A percentile compares a stretch with the other conserved stretches of the same genome.
phyloP scores from a whole-genome alignment of 139 green algal species.

The Spirogloea muscicola region DNA sequence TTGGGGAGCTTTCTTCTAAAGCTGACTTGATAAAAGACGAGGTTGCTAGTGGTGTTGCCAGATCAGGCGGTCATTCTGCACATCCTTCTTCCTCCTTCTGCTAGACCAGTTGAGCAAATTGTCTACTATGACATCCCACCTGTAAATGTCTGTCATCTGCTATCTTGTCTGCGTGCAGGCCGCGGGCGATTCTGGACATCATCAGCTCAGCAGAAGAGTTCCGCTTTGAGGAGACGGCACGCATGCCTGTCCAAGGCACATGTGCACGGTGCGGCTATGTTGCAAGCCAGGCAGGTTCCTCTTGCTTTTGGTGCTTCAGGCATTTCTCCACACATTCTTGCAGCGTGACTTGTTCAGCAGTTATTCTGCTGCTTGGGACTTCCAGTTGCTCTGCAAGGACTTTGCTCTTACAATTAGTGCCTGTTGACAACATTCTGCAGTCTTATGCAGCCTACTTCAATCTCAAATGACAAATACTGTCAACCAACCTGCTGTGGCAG shows the following conservation, averaged over 20 bases:
- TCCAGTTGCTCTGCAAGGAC: too few species aligned
- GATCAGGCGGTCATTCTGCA: background rate
- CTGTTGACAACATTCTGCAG: too few species aligned
- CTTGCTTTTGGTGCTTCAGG: too few species aligned
- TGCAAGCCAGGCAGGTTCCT: constrained; percentile 49
- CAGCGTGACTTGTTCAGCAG: too few species aligned
- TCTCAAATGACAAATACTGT: too few species aligned
- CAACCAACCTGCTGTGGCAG: too few species aligned
- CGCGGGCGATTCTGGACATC: constrained; percentile 50
- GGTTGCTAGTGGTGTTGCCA: background rate
- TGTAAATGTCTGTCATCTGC: background rate
- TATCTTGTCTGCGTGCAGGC: constrained; percentile 36
- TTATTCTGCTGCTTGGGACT: too few species aligned
- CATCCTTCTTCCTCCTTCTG: background rate
- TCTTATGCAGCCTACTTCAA: too few species aligned
- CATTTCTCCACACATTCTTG: too few species aligned
- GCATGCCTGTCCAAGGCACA: constrained; percentile 49
- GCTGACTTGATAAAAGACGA: background rate
- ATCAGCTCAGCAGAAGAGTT: constrained; percentile 52
- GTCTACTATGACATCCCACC: background rate
- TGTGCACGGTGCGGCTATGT: constrained; percentile 52
- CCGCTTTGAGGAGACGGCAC: constrained; percentile 17
- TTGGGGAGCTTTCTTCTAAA: too few species aligned
- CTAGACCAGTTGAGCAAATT: background rate
- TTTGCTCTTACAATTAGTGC: too few species aligned